A percentile compares a stretch with the other conserved stretches of the same genome.
These are phyloP conservation scores for Biscogniauxia marginata DNA, from an alignment of 2,329 filamentous ascomycete genomes.

Conservation along the genomic window DNA sequence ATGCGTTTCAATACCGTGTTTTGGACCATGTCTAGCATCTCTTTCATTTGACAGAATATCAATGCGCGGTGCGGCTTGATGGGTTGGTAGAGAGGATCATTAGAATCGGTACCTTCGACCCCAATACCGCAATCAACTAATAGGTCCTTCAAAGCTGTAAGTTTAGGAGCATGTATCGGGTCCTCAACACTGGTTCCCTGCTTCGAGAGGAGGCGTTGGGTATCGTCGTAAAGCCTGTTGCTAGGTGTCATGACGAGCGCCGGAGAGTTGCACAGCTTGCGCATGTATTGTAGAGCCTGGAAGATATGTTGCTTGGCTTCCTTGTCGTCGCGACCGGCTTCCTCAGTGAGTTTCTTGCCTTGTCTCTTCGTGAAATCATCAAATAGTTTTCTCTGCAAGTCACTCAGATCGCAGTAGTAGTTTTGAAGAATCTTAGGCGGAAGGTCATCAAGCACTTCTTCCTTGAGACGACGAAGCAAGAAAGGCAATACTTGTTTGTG, in stretches of 20 bases:
- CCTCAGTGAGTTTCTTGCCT: slow-evolving; percentile 79
- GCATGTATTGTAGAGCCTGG: slow-evolving; percentile 98
- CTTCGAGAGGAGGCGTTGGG: slow-evolving; percentile 74
- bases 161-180: slow-evolving; percentile 84
- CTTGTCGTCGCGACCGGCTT: slow-evolving; percentile 82
- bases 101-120: slow-evolving; percentile 61
- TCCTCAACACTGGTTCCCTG: slow-evolving; percentile 83
- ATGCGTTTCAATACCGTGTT: slow-evolving; percentile 86
- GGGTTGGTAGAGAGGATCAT: slow-evolving; percentile 66
- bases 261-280: slow-evolving; percentile 97
- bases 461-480: slow-evolving; percentile 91
- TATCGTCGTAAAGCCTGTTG: slow-evolving; percentile 85
- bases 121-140: slow-evolving; percentile 99
- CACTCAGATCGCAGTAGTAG: slow-evolving; percentile 97
- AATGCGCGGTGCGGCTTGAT: slow-evolving; percentile 95
- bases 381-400: slow-evolving; percentile 91
- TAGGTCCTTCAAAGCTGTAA: slow-evolving; percentile 84
- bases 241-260: slow-evolving; percentile 94
- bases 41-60: slow-evolving; percentile 99
- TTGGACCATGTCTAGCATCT: slow-evolving; percentile 99
- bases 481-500: slow-evolving; percentile 98
- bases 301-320: slow-evolving; percentile 98
- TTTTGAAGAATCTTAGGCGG: slow-evolving; percentile 99
- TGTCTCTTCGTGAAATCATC: slow-evolving; percentile 96
- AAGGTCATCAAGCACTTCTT: slow-evolving; percentile 93